These are phyloP conservation scores for Daldinia vernicosa DNA, from an alignment of 495 filamentous ascomycete genomes.

Conservation along the genomic window DNA sequence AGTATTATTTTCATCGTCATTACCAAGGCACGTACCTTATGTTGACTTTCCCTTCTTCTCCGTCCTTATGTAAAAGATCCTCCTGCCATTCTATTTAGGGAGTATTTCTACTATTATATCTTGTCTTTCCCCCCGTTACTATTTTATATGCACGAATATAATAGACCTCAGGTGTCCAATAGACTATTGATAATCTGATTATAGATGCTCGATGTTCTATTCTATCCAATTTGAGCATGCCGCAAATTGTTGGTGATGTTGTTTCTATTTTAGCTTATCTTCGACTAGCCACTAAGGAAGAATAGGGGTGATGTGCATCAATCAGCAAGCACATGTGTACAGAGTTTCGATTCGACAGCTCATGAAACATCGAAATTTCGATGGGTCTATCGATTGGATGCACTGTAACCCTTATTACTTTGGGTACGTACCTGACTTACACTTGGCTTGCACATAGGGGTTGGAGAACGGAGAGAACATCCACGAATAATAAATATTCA, in stretches of 20 bases:
- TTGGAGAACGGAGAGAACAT: slow-evolving; percentile 25
- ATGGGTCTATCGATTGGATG: background rate
- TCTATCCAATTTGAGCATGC: background rate
- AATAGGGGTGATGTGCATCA: background rate
- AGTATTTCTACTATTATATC: too few relatives aligned
- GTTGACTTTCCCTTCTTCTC: too few relatives aligned
- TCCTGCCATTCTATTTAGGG: too few relatives aligned
- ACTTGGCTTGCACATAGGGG: background rate
- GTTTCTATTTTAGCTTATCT: background rate
- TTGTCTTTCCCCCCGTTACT: too few relatives aligned
- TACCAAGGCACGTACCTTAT: too few relatives aligned
- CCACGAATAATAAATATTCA: background rate
- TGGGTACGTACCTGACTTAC: slow-evolving; percentile 3
- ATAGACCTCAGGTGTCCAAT: too few relatives aligned
- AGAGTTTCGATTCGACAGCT: background rate
- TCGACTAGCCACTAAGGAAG: background rate
- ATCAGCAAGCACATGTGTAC: background rate
- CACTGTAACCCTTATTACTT: slow-evolving; percentile 3
- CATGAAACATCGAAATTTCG: slow-evolving; percentile 4
- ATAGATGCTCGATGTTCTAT: background rate
- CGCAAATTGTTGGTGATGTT: background rate
- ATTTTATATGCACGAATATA: too few relatives aligned
- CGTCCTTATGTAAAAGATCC: too few relatives aligned
- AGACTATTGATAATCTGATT: background rate
- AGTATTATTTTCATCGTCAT: too few relatives aligned